A percentile compares a stretch with the other conserved stretches of the same genome.
phyloP scores from a whole-genome alignment of 2,329 filamentous ascomycete species.

The Neodidymelliopsis sp. region DNA sequence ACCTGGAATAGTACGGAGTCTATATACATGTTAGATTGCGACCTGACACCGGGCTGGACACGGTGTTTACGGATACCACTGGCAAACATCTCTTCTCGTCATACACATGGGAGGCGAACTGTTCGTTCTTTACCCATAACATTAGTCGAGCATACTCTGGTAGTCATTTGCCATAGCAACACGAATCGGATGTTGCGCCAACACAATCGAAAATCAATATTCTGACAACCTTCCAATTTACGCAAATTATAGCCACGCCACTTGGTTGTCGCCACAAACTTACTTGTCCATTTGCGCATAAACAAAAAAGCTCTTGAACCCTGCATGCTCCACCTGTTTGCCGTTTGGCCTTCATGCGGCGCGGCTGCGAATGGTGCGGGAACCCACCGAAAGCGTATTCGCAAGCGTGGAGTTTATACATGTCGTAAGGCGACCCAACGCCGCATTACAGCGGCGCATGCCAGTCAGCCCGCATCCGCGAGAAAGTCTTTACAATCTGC shows the following conservation, averaged over 20 bases:
- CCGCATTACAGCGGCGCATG: not conserved
- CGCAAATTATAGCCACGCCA: not conserved
- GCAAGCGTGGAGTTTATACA: slow-evolving; percentile 11
- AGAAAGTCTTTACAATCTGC: not conserved
- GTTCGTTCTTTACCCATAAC: no score
- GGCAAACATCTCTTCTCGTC: slow-evolving; percentile 4
- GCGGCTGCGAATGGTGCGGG: slow-evolving; percentile 12
- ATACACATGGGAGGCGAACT: slow-evolving; percentile 1
- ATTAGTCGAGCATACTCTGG: slow-evolving; percentile 2
- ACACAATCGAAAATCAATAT: not conserved
- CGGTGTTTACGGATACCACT: slow-evolving; percentile 28
- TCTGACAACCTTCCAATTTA: not conserved
- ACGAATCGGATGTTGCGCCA: slow-evolving; percentile 3
- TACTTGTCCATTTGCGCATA: slow-evolving; percentile 6
- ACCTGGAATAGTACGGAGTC: slow-evolving; percentile 10
- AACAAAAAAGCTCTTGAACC: not conserved
- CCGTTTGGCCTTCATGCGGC: not conserved
- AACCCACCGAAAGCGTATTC: slow-evolving; percentile 5
- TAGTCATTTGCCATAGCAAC: slow-evolving; percentile 1
- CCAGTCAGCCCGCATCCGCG: not conserved
- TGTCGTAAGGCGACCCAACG: not conserved
- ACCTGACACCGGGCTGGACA: slow-evolving; percentile 41
- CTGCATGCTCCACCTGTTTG: slow-evolving; percentile 9
- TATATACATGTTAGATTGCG: slow-evolving; percentile 27
- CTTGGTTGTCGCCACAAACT: not conserved